Evolutionary conservation across 2,329 filamentous ascomycete genomes (phyloP).

Genomic region (Teratosphaeria nubilosa): DNA sequence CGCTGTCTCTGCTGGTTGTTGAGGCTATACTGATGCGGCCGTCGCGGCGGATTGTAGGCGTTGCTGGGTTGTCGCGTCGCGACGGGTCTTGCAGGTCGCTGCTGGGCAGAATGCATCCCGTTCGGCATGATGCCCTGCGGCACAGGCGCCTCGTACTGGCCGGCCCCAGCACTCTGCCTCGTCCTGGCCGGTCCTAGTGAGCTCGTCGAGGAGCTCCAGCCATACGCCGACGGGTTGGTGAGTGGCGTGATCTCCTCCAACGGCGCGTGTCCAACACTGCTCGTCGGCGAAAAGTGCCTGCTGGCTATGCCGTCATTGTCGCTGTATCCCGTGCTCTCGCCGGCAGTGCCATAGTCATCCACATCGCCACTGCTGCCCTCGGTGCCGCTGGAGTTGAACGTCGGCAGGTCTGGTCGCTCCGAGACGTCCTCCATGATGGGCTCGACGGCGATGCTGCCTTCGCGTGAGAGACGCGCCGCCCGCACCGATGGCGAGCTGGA

Average conservation of each 20-base stretch:
- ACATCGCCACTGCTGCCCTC: constrained; percentile 10
- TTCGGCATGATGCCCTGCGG: constrained; percentile 10
- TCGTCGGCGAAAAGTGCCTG: constrained; percentile 16
- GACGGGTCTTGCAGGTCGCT: constrained; percentile 26
- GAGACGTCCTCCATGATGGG: constrained; percentile 24
- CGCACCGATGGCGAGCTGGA: neutral
- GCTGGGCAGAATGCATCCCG: constrained; percentile 15
- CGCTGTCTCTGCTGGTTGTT: constrained; percentile 38
- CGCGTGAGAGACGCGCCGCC: constrained; percentile 1
- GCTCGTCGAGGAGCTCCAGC: constrained; percentile 12
- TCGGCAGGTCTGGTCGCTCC: constrained; percentile 21
- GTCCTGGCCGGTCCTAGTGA: neutral
- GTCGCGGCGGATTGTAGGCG: constrained; percentile 39
- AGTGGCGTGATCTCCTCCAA: constrained; percentile 19
- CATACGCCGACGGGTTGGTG: constrained; percentile 20
- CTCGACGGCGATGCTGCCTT: constrained; percentile 2
- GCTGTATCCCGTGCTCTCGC: constrained; percentile 13
- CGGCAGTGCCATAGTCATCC: constrained; percentile 11
- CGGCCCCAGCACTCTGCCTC: neutral
- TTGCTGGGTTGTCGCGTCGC: constrained; percentile 40
- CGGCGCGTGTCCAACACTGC: constrained; percentile 1
- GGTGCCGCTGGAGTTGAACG: constrained; percentile 23
- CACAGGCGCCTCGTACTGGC: constrained; percentile 11
- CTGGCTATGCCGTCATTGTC: constrained; percentile 17
- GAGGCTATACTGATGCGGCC: constrained; percentile 38